phyloP scores from a whole-genome alignment of 2,329 filamentous ascomycete genomes.

The Venturia asperata region DNA sequence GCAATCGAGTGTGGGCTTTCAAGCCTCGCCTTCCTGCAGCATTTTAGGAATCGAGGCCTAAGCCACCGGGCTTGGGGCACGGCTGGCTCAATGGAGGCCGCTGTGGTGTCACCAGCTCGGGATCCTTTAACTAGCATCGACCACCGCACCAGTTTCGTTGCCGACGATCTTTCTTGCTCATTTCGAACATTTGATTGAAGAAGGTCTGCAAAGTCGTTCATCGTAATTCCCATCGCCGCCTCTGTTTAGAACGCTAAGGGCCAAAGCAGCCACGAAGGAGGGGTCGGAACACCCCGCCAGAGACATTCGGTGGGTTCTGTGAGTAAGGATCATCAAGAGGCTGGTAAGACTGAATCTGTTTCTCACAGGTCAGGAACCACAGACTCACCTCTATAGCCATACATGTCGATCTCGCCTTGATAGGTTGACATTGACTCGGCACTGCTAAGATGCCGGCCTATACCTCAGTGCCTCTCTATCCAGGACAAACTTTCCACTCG shows the following conservation, averaged over 20 bases:
- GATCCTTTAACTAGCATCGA: neutral
- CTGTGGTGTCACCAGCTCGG: neutral
- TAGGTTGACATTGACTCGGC: neutral
- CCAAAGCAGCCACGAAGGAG: neutral
- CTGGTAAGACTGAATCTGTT: neutral
- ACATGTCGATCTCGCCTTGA: neutral
- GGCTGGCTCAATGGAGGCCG: neutral
- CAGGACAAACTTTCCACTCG: neutral
- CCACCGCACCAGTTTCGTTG: neutral
- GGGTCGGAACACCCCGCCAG: neutral
- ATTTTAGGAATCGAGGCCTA: neutral
- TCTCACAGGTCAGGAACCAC: neutral
- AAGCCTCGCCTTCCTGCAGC: neutral
- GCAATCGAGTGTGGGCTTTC: neutral
- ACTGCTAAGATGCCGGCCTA: neutral
- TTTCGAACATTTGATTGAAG: neutral
- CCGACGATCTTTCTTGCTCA: neutral
- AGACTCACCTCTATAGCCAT: neutral
- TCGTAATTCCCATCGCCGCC: neutral
- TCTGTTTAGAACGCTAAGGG: neutral
- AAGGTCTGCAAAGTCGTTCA: neutral
- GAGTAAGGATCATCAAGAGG: neutral
- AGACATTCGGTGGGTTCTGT: neutral
- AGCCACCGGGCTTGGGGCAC: neutral
- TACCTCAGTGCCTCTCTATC: conserved; percentile 2